A percentile compares a stretch with the other conserved stretches of the same genome.
Conservation (phyloP, 2,329 filamentous ascomycete species). For the Graphiopsis chlorocephala region DNA sequence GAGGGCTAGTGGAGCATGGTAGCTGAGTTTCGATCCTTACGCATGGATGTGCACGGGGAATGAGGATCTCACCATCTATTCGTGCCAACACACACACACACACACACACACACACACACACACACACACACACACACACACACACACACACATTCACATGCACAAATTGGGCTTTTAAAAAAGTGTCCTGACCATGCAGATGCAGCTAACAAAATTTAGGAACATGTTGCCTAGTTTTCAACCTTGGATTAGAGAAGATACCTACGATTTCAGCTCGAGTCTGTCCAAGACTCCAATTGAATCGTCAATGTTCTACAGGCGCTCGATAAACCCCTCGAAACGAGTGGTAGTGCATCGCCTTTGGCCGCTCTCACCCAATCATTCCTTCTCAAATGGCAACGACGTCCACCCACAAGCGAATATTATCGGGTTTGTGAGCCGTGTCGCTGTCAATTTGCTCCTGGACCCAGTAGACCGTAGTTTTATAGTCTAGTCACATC, state of each 20-base stretch:
- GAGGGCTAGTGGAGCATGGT: background rate
- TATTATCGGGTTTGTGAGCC: background rate
- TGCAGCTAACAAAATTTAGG: background rate
- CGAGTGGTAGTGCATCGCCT: too few relatives aligned
- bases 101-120: background rate
- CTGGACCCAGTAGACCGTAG: background rate
- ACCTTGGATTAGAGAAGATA: background rate
- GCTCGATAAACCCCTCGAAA: too few relatives aligned
- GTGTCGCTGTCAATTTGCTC: background rate
- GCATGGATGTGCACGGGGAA: background rate
- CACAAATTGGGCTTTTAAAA: too few relatives aligned
- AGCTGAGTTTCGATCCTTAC: background rate
- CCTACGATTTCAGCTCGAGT: background rate
- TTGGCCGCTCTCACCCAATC: background rate
- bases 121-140: background rate
- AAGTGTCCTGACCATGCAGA: background rate
- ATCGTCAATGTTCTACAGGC: too few relatives aligned
- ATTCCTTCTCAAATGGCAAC: background rate
- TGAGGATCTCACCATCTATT: background rate
- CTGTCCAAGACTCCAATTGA: background rate
- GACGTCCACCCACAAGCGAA: background rate
- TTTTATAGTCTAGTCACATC: background rate
- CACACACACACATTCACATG: background rate
- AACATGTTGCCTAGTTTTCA: background rate
- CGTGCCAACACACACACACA: background rate